These are phyloP conservation scores for Westerdykella sp. DNA, from an alignment of 2,329 filamentous ascomycete genomes.

Conservation along the genomic window DNA sequence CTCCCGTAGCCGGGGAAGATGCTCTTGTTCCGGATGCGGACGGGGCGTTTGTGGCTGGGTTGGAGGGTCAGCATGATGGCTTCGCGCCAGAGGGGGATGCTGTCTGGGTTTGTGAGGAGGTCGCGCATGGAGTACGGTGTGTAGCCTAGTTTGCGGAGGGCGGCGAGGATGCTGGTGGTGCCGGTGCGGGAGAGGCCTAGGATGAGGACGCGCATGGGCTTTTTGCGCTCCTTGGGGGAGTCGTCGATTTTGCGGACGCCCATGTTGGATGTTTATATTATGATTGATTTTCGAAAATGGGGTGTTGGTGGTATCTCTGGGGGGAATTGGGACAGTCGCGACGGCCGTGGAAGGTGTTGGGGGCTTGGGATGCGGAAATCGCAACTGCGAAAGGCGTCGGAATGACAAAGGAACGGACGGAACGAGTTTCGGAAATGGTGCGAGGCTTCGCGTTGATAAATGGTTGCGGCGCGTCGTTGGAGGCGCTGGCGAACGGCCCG, in stretches of 20 bases:
- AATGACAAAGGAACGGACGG: not conserved
- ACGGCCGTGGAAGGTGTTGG: not conserved
- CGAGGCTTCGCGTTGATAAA: too few relatives aligned
- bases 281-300: too few relatives aligned
- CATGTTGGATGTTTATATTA: not conserved
- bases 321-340: not conserved
- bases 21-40: slow-evolving; percentile 2
- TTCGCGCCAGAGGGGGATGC: slow-evolving; percentile 26
- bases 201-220: slow-evolving; percentile 67
- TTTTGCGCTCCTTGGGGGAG: slow-evolving; percentile 57
- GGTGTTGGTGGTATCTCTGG: not conserved
- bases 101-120: slow-evolving; percentile 13
- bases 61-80: slow-evolving; percentile 20
- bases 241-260: slow-evolving; percentile 50
- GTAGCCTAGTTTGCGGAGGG: slow-evolving; percentile 42
- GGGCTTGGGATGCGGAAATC: not conserved
- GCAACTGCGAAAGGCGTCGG: too few relatives aligned
- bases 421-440: not conserved
- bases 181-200: slow-evolving; percentile 65
- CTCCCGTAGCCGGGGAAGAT: slow-evolving; percentile 19
- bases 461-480: not conserved
- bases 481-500: not conserved
- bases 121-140: slow-evolving; percentile 21
- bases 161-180: slow-evolving; percentile 48
- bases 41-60: slow-evolving; percentile 9